phyloP scores from a whole-genome alignment of 1,284 basidiomycete species.

The Pascua sp. region DNA sequence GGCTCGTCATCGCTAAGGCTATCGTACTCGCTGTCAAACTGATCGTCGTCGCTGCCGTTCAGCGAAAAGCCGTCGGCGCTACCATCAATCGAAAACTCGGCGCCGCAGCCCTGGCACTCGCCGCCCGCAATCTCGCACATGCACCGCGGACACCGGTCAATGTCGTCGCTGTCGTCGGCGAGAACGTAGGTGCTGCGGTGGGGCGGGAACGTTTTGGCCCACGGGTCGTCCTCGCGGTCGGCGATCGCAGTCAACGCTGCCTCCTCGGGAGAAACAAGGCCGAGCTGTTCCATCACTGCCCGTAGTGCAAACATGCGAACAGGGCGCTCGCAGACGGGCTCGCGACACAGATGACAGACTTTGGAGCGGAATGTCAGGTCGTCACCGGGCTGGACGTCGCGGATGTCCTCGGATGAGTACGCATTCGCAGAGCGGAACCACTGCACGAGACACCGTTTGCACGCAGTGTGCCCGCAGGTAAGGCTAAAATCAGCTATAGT shows the following conservation, averaged over 20 bases:
- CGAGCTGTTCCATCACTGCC: conserved; percentile 36
- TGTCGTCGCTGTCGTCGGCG: conserved; percentile 27
- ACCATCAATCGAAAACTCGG: conserved; percentile 27
- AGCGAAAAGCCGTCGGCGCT: conserved; percentile 7
- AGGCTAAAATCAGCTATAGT: conserved; percentile 25
- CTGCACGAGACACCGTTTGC: conserved; percentile 35
- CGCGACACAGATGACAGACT: conserved; percentile 44
- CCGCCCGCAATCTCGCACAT: conserved; percentile 32
- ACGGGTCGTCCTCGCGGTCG: conserved; percentile 24
- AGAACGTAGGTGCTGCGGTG: conserved; percentile 28
- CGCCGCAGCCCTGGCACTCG: conserved; percentile 31
- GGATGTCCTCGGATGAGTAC: conserved; percentile 23
- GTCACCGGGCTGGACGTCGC: conserved; percentile 16
- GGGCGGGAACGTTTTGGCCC: conserved; percentile 31
- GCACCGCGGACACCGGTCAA: conserved; percentile 39
- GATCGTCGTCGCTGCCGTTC: conserved; percentile 2
- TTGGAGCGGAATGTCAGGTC: conserved; percentile 40
- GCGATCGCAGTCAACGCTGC: neutral
- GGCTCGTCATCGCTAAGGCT: neutral
- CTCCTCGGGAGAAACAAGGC: conserved; percentile 13
- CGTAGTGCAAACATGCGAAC: conserved; percentile 36
- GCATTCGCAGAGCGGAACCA: conserved; percentile 46
- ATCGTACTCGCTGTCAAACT: neutral
- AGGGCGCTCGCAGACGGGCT: conserved; percentile 36
- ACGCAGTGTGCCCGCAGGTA: conserved; percentile 46